These are phyloP conservation scores for Alopecurus myosuroides DNA, from an alignment of 176 grass and related monocot genomes.

Conservation along the genomic window DNA sequence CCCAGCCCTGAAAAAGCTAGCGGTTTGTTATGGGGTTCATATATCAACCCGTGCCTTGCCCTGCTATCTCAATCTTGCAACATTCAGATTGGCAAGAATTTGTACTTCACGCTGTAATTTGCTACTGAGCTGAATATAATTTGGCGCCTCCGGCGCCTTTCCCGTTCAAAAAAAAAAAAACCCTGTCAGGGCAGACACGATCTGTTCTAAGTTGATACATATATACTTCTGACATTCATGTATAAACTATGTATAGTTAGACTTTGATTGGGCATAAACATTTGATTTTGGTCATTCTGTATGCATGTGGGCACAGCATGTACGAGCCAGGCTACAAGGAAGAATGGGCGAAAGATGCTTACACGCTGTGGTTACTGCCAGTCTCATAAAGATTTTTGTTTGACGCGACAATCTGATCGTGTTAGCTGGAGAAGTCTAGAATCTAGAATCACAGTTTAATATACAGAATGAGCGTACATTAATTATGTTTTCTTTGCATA, in stretches of 20 bases:
- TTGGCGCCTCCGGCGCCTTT: too few relatives aligned
- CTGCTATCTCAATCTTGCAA: too few relatives aligned
- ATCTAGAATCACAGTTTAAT: neutral
- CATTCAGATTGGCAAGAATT: too few relatives aligned
- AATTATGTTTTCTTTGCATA: neutral
- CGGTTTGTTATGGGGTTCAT: neutral
- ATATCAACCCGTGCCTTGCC: neutral
- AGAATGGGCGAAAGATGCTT: constrained; percentile 12
- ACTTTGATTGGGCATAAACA: neutral
- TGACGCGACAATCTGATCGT: neutral
- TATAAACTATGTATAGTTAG: neutral
- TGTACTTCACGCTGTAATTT: too few relatives aligned
- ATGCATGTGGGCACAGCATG: neutral
- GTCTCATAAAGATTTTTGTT: neutral
- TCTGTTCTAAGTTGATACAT: neutral
- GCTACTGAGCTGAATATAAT: too few relatives aligned
- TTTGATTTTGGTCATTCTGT: neutral
- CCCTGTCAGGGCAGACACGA: neutral
- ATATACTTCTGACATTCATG: neutral
- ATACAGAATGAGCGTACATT: neutral
- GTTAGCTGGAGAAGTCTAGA: constrained; percentile 2
- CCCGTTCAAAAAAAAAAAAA: too few relatives aligned
- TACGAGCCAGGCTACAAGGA: neutral
- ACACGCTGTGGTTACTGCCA: neutral
- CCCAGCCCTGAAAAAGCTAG: neutral